phyloP scores from a whole-genome alignment of 805 yeast genomes.

The Starmerella kuoi region DNA sequence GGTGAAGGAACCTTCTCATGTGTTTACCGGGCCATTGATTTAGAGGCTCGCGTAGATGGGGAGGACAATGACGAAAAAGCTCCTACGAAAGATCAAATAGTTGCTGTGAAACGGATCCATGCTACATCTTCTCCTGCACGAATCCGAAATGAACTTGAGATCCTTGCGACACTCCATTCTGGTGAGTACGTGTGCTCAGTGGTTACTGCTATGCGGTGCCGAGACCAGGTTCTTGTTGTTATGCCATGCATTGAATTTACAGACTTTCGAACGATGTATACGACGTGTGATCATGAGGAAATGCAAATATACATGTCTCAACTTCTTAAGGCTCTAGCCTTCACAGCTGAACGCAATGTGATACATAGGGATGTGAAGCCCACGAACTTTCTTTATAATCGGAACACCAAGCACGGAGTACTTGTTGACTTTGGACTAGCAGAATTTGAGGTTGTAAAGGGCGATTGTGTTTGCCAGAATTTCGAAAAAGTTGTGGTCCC shows the following conservation, averaged over 20 bases:
- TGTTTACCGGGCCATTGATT: constrained; percentile 50
- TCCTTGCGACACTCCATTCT: constrained; percentile 34
- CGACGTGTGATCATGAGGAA: constrained; percentile 67
- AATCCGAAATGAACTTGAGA: constrained; percentile 73
- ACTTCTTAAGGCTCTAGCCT: constrained; percentile 59
- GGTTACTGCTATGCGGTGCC: constrained; percentile 71
- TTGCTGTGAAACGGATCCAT: constrained; percentile 85
- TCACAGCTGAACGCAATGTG: constrained; percentile 63
- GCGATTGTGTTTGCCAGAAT: constrained; percentile 17
- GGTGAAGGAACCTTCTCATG: constrained; percentile 59
- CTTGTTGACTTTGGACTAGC: constrained; percentile 90
- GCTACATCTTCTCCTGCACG: constrained; percentile 92
- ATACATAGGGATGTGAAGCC: constrained; percentile 92
- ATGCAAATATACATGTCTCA: constrained; percentile 72
- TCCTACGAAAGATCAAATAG: constrained; percentile 27
- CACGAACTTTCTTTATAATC: constrained; percentile 61
- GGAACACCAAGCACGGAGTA: constrained; percentile 57
- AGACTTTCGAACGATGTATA: constrained; percentile 76
- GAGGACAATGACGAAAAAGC: constrained; percentile 2
- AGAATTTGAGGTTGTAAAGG: constrained; percentile 37
- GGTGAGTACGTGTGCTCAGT: constrained; percentile 74
- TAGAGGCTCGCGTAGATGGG: constrained; percentile 7
- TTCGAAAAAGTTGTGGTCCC: constrained; percentile 10
- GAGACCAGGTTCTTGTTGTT: constrained; percentile 88
- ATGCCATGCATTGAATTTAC: constrained; percentile 83